A percentile compares a stretch with the other conserved stretches of the same genome.
These are phyloP conservation scores for Leccinum broughii DNA, from an alignment of 768 basidiomycete genomes.

Conservation along the genomic window DNA sequence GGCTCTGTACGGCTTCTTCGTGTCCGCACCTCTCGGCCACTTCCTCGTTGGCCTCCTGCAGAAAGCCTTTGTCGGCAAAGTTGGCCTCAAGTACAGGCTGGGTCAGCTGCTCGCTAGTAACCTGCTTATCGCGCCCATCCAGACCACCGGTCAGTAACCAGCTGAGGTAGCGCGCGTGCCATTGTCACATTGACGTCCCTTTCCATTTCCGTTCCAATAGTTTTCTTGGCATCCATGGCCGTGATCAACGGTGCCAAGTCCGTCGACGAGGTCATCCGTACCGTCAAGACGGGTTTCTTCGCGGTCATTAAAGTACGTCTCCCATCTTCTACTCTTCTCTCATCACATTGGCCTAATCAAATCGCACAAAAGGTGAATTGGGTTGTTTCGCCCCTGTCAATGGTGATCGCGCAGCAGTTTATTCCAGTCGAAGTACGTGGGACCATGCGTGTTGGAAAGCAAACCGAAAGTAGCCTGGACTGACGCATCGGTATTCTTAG, in stretches of 20 bases:
- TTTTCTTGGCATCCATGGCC: slow-evolving; percentile 78
- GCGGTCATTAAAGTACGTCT: slow-evolving; percentile 64
- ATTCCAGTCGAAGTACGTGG: slow-evolving; percentile 67
- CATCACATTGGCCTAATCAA: slow-evolving; percentile 2
- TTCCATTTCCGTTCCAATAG: slow-evolving; percentile 34
- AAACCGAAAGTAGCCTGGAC: neutral
- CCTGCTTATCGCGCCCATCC: slow-evolving; percentile 74
- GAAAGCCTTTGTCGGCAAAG: slow-evolving; percentile 74
- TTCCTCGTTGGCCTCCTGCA: slow-evolving; percentile 71
- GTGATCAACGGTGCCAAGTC: slow-evolving; percentile 80
- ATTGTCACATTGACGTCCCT: neutral
- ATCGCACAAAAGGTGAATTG: slow-evolving; percentile 62
- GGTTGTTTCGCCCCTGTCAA: slow-evolving; percentile 73
- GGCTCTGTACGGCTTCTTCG: slow-evolving; percentile 78
- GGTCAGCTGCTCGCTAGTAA: slow-evolving; percentile 77
- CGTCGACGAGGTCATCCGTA: slow-evolving; percentile 59
- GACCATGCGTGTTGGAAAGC: neutral
- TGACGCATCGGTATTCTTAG: slow-evolving; percentile 37
- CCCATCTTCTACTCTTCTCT: neutral
- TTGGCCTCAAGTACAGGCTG: slow-evolving; percentile 59
- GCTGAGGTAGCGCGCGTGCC: neutral
- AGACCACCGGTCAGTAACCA: slow-evolving; percentile 54
- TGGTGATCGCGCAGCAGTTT: slow-evolving; percentile 77
- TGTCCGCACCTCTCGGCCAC: slow-evolving; percentile 83
- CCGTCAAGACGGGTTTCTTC: slow-evolving; percentile 73